Evolutionary conservation across 176 grass and related monocot species (phyloP).

Genomic region (Cenchrus americanus): DNA sequence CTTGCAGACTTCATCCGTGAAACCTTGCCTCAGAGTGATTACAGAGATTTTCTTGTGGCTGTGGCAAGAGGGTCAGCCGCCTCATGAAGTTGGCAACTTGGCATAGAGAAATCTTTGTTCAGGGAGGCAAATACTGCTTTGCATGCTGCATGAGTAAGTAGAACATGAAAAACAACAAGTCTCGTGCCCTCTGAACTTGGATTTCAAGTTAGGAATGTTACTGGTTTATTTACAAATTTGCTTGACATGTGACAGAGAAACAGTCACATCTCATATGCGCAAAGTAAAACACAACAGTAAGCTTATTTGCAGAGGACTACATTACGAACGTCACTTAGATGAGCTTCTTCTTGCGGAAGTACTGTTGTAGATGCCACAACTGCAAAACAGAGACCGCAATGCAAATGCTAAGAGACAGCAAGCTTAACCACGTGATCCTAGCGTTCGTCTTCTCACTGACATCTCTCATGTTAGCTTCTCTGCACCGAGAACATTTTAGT

Average conservation of each 20-base stretch:
- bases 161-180: conserved; percentile 37
- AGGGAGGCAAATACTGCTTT: conserved; percentile 25
- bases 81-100: conserved; percentile 20
- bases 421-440: conserved; percentile 65
- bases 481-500: conserved; percentile 38
- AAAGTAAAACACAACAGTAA: conserved; percentile 12
- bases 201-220: conserved; percentile 17
- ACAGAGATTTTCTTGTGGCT: conserved; percentile 78
- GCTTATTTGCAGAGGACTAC: conserved; percentile 26
- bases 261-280: conserved; percentile 9
- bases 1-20: conserved; percentile 73
- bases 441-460: conserved; percentile 68
- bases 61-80: conserved; percentile 43
- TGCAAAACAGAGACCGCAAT: conserved; percentile 58
- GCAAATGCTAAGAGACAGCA: conserved; percentile 72
- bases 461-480: conserved; percentile 68
- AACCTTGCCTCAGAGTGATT: conserved; percentile 64
- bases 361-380: conserved; percentile 60
- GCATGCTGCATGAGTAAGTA: conserved; percentile 27
- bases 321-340: conserved; percentile 48
- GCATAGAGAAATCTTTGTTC: not conserved
- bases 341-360: conserved; percentile 84
- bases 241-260: not conserved
- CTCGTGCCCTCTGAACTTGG: conserved; percentile 25
- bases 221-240: conserved; percentile 36